Percentiles rank a stretch among this genome's conserved stretches.
These are phyloP conservation scores for Drechslera avenae DNA, from an alignment of 2,329 filamentous ascomycete species.

Conservation along the genomic window DNA sequence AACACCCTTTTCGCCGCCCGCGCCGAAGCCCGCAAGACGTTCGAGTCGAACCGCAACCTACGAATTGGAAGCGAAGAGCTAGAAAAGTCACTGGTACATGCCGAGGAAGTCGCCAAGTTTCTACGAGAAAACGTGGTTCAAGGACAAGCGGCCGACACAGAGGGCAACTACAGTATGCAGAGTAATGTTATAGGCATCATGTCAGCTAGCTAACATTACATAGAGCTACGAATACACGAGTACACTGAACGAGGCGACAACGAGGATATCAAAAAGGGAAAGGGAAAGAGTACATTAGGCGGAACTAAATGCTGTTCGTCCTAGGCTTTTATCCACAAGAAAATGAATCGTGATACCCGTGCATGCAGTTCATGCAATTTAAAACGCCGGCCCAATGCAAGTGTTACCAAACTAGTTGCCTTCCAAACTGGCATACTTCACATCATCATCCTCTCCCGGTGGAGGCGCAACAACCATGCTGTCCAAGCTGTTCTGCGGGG, in stretches of 20 bases:
- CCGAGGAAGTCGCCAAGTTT: constrained; percentile 80
- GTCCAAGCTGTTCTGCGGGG: constrained; percentile 51
- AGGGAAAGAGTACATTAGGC: constrained; percentile 50
- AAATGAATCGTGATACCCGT: constrained; percentile 42
- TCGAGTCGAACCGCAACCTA: constrained; percentile 69
- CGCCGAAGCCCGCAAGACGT: constrained; percentile 72
- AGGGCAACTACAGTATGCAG: constrained; percentile 66
- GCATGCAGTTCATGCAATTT: constrained; percentile 13
- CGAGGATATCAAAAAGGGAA: constrained; percentile 75
- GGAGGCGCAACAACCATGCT: constrained; percentile 69
- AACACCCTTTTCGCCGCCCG: constrained; percentile 72
- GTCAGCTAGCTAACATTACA: constrained; percentile 19
- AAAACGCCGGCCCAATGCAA: constrained; percentile 37
- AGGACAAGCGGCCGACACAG: constrained; percentile 62
- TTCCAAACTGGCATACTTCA: constrained; percentile 82
- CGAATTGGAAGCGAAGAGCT: constrained; percentile 63
- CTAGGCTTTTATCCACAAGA: constrained; percentile 35
- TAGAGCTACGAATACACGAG: constrained; percentile 87
- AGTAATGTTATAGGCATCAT: constrained; percentile 18
- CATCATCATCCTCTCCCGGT: constrained; percentile 77
- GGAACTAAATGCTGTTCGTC: constrained; percentile 48
- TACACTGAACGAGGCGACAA: constrained; percentile 93
- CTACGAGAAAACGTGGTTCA: constrained; percentile 87
- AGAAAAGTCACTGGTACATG: constrained; percentile 72
- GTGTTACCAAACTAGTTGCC: constrained; percentile 63